Conservation (phyloP, 768 basidiomycete genomes). For the Hericium coralloides region DNA sequence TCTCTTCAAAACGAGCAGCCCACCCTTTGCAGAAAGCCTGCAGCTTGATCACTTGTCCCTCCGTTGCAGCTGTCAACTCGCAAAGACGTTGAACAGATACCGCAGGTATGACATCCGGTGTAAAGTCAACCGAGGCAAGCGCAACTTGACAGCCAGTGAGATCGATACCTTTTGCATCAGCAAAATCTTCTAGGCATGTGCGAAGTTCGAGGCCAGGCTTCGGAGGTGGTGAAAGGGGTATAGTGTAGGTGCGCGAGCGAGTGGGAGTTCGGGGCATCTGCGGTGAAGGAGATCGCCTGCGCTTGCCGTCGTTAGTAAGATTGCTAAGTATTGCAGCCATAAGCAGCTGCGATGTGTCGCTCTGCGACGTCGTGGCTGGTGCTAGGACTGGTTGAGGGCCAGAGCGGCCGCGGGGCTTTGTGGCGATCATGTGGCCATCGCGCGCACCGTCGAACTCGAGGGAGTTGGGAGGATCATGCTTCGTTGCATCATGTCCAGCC, state of each 20-base stretch:
- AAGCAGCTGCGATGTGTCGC: constrained; percentile 1
- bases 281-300: not conserved
- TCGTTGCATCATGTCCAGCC: constrained; percentile 3
- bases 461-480: constrained; percentile 8
- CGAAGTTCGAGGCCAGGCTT: not conserved
- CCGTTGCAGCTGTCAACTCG: constrained; percentile 10
- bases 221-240: not conserved
- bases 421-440: constrained; percentile 3
- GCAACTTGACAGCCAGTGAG: not conserved
- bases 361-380: not conserved
- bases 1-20: constrained; percentile 8
- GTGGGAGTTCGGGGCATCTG: not conserved
- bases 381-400: constrained; percentile 3
- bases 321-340: constrained; percentile 2
- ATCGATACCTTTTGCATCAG: not conserved
- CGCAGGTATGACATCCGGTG: constrained; percentile 14
- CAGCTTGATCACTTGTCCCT: constrained; percentile 11
- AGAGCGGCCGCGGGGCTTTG: constrained; percentile 5
- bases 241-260: not conserved
- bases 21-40: constrained; percentile 11
- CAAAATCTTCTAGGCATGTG: not conserved
- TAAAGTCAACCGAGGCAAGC: not conserved
- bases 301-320: not conserved
- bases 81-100: constrained; percentile 10
- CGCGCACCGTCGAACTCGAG: constrained; percentile 9